Conservation (phyloP, 352 stramenopile species). For the Pythium brachiatum region DNA sequence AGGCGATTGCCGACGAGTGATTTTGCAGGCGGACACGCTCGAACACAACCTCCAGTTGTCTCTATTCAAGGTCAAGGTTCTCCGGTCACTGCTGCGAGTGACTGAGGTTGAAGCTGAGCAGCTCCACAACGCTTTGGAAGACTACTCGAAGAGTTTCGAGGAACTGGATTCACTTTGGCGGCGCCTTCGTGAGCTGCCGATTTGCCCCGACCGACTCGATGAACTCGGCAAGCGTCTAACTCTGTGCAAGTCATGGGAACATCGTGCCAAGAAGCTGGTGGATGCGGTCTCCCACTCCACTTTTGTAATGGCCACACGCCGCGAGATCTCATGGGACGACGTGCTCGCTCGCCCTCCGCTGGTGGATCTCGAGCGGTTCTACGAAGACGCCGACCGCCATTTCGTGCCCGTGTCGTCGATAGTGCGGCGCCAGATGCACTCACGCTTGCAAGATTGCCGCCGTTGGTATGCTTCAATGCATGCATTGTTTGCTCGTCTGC, state of each 20-base stretch:
- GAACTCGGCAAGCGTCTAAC: slow-evolving; percentile 54
- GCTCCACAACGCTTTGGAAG: slow-evolving; percentile 18
- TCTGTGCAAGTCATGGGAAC: slow-evolving; percentile 55
- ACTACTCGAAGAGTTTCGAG: slow-evolving; percentile 29
- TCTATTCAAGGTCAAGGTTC: slow-evolving; percentile 28
- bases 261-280: slow-evolving; percentile 46
- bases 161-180: slow-evolving; percentile 27
- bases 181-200: slow-evolving; percentile 29
- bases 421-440: slow-evolving; percentile 57
- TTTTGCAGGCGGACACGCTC: slow-evolving; percentile 19
- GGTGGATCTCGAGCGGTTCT: slow-evolving; percentile 49
- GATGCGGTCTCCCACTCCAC: slow-evolving; percentile 11
- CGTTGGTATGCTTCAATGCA: slow-evolving; percentile 58
- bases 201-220: slow-evolving; percentile 36
- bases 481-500: slow-evolving; percentile 53
- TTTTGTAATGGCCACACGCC: neutral
- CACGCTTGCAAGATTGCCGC: slow-evolving; percentile 60
- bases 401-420: slow-evolving; percentile 66
- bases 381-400: slow-evolving; percentile 46
- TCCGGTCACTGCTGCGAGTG: slow-evolving; percentile 18
- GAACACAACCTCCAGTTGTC: slow-evolving; percentile 15
- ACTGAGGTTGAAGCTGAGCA: slow-evolving; percentile 19
- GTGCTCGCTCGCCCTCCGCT: slow-evolving; percentile 34
- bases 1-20: slow-evolving; percentile 20
- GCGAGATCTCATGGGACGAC: slow-evolving; percentile 21